phyloP scores from a whole-genome alignment of 106 monocot genomes.

The Phalaenopsis aphrodite region DNA sequence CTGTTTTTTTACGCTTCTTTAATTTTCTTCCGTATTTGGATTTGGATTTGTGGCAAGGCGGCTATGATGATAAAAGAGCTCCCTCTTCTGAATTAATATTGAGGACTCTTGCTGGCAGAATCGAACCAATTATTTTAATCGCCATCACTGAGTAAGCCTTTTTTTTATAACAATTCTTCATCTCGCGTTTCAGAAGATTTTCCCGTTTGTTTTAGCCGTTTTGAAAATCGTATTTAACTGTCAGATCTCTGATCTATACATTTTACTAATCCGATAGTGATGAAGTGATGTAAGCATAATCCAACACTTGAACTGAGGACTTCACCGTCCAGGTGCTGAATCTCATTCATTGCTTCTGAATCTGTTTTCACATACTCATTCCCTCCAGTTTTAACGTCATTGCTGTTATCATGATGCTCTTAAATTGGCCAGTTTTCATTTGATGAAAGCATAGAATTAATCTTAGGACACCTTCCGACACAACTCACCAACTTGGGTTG shows the following conservation, averaged over 20 bases:
- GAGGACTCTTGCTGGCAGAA: conserved; percentile 32
- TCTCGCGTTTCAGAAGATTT: not conserved
- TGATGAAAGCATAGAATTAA: conserved; percentile 24
- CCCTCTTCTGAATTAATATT: conserved; percentile 23
- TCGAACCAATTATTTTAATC: conserved; percentile 11
- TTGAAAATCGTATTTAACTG: no score
- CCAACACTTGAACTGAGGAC: conserved; percentile 32
- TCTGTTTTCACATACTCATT: not conserved
- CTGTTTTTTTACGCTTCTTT: not conserved
- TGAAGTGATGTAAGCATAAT: conserved; percentile 16
- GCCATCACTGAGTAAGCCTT: conserved; percentile 24
- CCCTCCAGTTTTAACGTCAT: not conserved
- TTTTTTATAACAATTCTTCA: no score
- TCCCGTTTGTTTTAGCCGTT: not conserved
- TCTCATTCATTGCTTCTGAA: conserved; percentile 16
- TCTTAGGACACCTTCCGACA: conserved; percentile 55
- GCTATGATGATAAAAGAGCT: conserved; percentile 30
- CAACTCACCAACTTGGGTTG: conserved; percentile 1
- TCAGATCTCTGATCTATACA: not conserved
- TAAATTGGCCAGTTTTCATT: not conserved
- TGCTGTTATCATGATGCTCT: not conserved
- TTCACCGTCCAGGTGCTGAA: conserved; percentile 2
- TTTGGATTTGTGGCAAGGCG: not conserved
- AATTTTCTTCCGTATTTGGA: not conserved
- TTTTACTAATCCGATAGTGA: conserved; percentile 7